Conservation (phyloP, 2,329 filamentous ascomycete species). For the Claviceps purpurea region DNA sequence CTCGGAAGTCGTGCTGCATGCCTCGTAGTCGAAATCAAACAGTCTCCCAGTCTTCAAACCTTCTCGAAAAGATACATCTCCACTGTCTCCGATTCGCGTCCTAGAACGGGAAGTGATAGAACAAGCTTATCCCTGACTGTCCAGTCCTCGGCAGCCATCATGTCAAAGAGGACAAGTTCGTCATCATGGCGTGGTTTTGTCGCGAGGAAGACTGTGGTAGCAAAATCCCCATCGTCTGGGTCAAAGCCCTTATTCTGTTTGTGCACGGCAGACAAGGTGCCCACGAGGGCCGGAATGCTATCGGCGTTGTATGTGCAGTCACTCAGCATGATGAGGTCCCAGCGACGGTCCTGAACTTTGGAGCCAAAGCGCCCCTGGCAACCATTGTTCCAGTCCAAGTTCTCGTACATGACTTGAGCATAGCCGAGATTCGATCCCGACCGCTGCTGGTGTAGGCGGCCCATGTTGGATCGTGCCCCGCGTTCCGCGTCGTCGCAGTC, state of each 20-base stretch:
- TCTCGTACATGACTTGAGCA: constrained; percentile 33
- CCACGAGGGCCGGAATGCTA: constrained; percentile 38
- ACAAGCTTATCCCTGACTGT: constrained; percentile 24
- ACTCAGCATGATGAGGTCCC: constrained; percentile 42
- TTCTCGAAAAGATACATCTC: constrained; percentile 40
- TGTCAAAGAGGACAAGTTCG: constrained; percentile 33
- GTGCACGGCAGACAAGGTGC: constrained; percentile 38
- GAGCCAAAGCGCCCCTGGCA: constrained; percentile 29
- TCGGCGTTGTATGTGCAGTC: constrained; percentile 51
- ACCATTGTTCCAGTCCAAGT: constrained; percentile 44
- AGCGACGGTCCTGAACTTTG: constrained; percentile 23
- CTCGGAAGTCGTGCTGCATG: background rate
- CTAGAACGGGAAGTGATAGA: constrained; percentile 33
- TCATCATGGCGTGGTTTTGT: constrained; percentile 44
- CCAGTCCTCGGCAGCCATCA: constrained; percentile 35
- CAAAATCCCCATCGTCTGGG: constrained; percentile 8
- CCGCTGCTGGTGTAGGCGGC: constrained; percentile 11
- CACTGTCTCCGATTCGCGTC: constrained; percentile 29
- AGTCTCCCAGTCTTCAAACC: background rate
- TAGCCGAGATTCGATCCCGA: constrained; percentile 5
- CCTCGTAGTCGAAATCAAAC: background rate
- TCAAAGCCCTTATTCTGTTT: constrained; percentile 17
- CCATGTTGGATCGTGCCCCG: constrained; percentile 34
- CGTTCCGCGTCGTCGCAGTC: constrained; percentile 41
- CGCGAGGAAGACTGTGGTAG: constrained; percentile 36